These are phyloP conservation scores for Malassezia furfur DNA, from an alignment of 1,284 basidiomycete species.

Conservation along the genomic window DNA sequence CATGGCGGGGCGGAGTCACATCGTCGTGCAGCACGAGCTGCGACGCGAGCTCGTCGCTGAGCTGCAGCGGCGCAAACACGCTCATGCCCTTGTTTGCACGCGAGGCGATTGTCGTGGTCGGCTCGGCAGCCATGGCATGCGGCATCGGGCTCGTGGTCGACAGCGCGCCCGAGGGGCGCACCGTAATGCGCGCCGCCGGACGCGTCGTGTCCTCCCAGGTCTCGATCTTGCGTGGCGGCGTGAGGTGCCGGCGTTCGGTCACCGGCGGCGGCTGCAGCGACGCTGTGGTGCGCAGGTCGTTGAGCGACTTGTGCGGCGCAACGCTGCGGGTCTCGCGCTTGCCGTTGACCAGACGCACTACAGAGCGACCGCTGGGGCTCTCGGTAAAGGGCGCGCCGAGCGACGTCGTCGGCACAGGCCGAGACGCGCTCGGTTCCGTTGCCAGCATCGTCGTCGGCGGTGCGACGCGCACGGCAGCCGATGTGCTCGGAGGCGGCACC, in stretches of 20 bases:
- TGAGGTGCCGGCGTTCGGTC: neutral
- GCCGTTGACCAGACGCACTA: neutral
- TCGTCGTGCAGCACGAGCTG: neutral
- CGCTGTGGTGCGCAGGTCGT: neutral
- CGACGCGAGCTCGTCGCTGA: constrained; percentile 6
- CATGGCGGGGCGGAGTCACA: neutral
- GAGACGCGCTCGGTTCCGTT: too few relatives aligned
- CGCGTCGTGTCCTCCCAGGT: neutral
- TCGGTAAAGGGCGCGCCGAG: constrained; percentile 13
- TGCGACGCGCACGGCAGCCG: neutral
- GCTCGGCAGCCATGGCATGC: neutral
- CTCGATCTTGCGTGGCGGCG: neutral
- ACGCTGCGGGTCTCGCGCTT: neutral
- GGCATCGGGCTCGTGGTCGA: neutral
- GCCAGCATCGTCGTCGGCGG: neutral
- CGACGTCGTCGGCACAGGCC: neutral
- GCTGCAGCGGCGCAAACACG: constrained; percentile 17
- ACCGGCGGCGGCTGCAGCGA: neutral
- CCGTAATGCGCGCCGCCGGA: neutral
- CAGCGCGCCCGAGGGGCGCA: neutral
- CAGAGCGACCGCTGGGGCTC: neutral
- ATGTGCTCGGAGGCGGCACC: neutral
- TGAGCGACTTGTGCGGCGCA: constrained; percentile 1
- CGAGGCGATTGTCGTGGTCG: neutral
- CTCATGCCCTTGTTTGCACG: constrained; percentile 14